Evolutionary conservation across 2,329 filamentous ascomycete genomes (phyloP), one percentile per base, ranked within the genome.

Genomic region (Fusarium zealandicum): DNA sequence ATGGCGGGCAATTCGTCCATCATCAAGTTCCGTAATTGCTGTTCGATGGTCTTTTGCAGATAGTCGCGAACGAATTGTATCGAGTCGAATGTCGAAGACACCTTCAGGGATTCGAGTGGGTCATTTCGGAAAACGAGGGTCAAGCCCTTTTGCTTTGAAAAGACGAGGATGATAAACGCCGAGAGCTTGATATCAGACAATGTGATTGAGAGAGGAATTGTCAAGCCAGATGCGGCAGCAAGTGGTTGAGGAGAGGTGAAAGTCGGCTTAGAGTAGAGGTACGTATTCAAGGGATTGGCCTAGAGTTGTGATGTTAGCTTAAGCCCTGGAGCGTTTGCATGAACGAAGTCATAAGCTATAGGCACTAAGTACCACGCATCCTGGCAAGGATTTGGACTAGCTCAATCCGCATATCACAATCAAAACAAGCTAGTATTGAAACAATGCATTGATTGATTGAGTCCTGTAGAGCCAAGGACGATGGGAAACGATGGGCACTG

Each of bases 21-120:
- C 81, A 99, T 96, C 62, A 99, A 73, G 48, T 93, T 92, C 25
- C 95, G 88, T 57, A 99, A 77, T 74, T 98, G 95, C 44, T 86
- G 90, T 76, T 99, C 95, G 67, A 99, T 99, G 57, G 93, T 96
- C 72, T 91, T 90, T 71, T 99, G 95, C 51, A 99, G 79, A 73
- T 98, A 98, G 74, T 99, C 93, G 65, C 95, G 89, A 59, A 99
- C 95, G 70, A 99, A 99, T 37, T 95, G 93, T 69, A 99, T 99
- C 11, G 93, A 96, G 78, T 99, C 95, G 75, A 99, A 99, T 37
- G 95, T 99, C 64, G 93, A 98, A 1, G 93, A 98, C 63, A 99
- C 95, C 78, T 97, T 98, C 69, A 99, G 86, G 5, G 93, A 97
- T 73, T 99, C 95, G 57, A 99, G 86, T 5, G 95, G 95, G 72